Evolutionary conservation across 345 rosid species (phyloP), one percentile per base, ranked within the genome.

Genomic region (Durio zibethinus): DNA sequence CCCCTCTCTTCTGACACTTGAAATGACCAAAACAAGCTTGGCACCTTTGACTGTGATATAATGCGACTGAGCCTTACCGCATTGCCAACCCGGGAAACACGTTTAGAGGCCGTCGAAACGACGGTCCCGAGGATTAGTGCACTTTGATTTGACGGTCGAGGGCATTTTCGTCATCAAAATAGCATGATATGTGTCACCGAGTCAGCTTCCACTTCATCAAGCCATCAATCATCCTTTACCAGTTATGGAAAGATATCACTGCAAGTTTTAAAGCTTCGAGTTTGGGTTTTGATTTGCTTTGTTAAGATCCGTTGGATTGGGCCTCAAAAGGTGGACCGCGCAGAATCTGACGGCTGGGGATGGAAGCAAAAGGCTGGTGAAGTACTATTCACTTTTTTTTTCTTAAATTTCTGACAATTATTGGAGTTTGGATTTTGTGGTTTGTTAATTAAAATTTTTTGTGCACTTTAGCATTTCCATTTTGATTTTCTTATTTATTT

Each of bases 261-360:
- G 35, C n/a, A 6, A 43, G 63, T 21, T 74, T 21, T 73, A 23
- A 23, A 38, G 43, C 54, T 36, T 12, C 1, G 56, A 64, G 5
- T n/a, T 53, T 68, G 27, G 45, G 10, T 16, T 33, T 12, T 8
- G 21, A 47, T 1, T 38, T 79, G 76, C 29, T 1, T 47, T 76
- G 47, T 31, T 23, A 20, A 50, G 20, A 54, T 21, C 77, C 81
- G 67, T 74, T 25, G 10, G 78, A 20, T 56, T 23, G 25, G 1
- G 10, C 57, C 56, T 31, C 12, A 15, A 60, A 47, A 35, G 1
- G 5, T 2, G 1, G 40, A 60, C 31, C 31, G 14, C 53, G 2
- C 75, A 76, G 18, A 52, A 81, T 79, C 86, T 0, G 11, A 79
- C 77, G 81, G 84, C 38, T 74, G 31, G 83, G 82, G 81, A 54